These are phyloP conservation scores for Wickerhamomyces chambardii DNA, from an alignment of 805 yeast genomes.

Conservation along the genomic window DNA sequence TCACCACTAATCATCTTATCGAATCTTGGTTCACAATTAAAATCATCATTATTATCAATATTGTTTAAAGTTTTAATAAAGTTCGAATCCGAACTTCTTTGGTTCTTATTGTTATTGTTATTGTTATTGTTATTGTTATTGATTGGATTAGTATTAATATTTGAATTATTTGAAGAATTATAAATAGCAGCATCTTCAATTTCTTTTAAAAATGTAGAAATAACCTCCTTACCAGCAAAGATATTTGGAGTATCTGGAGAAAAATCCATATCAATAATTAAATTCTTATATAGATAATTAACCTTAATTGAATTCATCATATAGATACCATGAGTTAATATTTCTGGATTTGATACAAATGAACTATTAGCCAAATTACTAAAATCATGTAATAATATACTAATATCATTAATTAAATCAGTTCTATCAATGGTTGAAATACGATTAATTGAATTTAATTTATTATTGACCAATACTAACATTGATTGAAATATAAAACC, in stretches of 20 bases:
- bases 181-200: slow-evolving; percentile 15
- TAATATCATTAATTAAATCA: slow-evolving; percentile 16
- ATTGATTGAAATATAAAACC: slow-evolving; percentile 23
- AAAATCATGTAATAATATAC: slow-evolving; percentile 16
- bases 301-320: slow-evolving; percentile 16
- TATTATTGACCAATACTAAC: slow-evolving; percentile 19
- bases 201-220: slow-evolving; percentile 19
- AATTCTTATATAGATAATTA: slow-evolving; percentile 13
- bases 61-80: too few species aligned
- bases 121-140: too few species aligned
- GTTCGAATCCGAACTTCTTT: too few species aligned
- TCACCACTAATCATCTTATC: too few species aligned
- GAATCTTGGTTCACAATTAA: too few species aligned
- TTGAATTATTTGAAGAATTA: background rate
- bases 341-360: slow-evolving; percentile 17
- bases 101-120: too few species aligned
- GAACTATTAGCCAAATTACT: slow-evolving; percentile 14
- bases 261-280: slow-evolving; percentile 9
- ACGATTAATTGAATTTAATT: too few species aligned
- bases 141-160: too few species aligned
- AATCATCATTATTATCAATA: too few species aligned
- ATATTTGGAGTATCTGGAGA: too few species aligned
- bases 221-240: slow-evolving; percentile 21
- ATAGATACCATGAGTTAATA: slow-evolving; percentile 18
- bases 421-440: slow-evolving; percentile 11